A percentile compares a stretch with the other conserved stretches of the same genome.
Conservation (phyloP, 106 monocot genomes). For the Dioscorea dumetorum region DNA sequence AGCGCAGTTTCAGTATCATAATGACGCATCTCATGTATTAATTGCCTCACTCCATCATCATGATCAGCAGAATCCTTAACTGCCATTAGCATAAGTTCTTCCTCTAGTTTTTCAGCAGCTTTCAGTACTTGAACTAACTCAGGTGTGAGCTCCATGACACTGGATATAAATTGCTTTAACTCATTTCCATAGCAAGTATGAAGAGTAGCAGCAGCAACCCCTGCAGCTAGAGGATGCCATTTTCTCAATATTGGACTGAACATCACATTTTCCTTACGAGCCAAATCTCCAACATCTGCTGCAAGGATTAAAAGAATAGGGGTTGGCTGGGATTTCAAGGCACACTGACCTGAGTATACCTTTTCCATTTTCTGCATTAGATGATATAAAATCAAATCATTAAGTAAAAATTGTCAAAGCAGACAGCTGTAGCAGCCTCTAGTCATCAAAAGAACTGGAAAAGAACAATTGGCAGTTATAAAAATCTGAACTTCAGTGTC, state of each 20-base stretch:
- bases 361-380: slow-evolving; percentile 76
- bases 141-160: slow-evolving; percentile 69
- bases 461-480: neutral
- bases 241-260: slow-evolving; percentile 84
- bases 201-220: slow-evolving; percentile 93
- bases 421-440: neutral
- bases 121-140: slow-evolving; percentile 82
- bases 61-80: slow-evolving; percentile 96
- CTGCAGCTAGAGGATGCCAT: slow-evolving; percentile 93
- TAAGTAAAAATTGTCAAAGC: neutral
- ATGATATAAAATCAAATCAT: neutral
- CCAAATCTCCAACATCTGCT: slow-evolving; percentile 76
- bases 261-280: slow-evolving; percentile 69
- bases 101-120: slow-evolving; percentile 92
- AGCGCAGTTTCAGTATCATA: slow-evolving; percentile 78
- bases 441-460: neutral
- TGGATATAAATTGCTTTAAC: slow-evolving; percentile 77
- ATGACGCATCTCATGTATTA: slow-evolving; percentile 95
- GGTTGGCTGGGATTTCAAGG: slow-evolving; percentile 32
- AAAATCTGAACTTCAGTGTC: neutral
- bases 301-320: slow-evolving; percentile 80
- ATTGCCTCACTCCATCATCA: slow-evolving; percentile 81
- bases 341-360: slow-evolving; percentile 62
- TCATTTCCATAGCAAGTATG: slow-evolving; percentile 96
- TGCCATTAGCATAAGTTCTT: slow-evolving; percentile 84